Evolutionary conservation across 768 basidiomycete genomes (phyloP), one percentile per base, ranked within the genome.

Genomic region (Rossbeevera mucosa): DNA sequence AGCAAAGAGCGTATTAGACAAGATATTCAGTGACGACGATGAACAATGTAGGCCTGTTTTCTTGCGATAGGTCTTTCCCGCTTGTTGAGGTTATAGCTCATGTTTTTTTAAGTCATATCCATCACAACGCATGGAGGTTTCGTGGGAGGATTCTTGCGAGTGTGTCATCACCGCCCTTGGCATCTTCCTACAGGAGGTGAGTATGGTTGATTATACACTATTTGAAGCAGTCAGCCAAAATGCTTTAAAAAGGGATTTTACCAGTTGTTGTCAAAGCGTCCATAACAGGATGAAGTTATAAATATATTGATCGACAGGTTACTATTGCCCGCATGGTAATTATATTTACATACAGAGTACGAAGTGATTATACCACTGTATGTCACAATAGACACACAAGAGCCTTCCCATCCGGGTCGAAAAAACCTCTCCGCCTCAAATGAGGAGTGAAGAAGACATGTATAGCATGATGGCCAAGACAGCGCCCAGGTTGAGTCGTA

Each of bases 51-150:
- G 6, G 60, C 44, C 21, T 25, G 16, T 16, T 18, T 28, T 45
- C 44, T 30, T 29, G 38, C 9, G n/a, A 25, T 16, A 6, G 26
- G 33, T 11, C 7, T 7, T 4, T 13, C 40, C 3, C 16, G 9
- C 5, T 21, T 2, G 44, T 13, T 40, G 16, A 9, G 22, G 42
- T 16, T 25, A 7, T n/a, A 28, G 44, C 42, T 51, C 12, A 26
- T 5, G 18, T 6, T 7, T 18, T 25, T 20, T 4, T 20, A n/a
- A 88, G 87, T 79, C 51, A 76, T 88, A 18, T 83, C 84, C 5
- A 76, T 87, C 48, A 85, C 84, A 1, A 72, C 81, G 0, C 87
- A 90, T 61, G 74, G 78, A 9, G 86, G 84, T 0, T 77, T 83
- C 52, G 81, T 85, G 29, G 74, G 76, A 43, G 81, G 76, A 1